Evolutionary conservation across 345 rosid genomes (phyloP).

Genomic region (Aquilaria yunnanensis): DNA sequence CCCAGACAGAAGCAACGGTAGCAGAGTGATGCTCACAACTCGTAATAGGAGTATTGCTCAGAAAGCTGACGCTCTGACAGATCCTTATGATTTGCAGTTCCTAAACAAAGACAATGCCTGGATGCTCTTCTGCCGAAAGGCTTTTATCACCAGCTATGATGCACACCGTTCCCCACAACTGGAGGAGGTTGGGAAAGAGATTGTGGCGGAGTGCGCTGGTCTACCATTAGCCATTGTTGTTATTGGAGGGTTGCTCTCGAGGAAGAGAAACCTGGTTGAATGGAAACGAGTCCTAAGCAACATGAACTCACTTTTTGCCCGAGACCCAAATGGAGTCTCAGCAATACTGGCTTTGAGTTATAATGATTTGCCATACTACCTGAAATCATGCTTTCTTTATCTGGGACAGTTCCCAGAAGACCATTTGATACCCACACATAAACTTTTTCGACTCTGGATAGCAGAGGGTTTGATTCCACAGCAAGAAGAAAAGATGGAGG

Average conservation of each 20-base stretch:
- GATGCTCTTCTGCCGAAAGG: conserved; percentile 20
- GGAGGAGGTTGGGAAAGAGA: conserved; percentile 21
- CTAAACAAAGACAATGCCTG: conserved; percentile 16
- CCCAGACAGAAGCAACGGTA: conserved; percentile 15
- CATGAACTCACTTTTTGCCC: conserved; percentile 15
- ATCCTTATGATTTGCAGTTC: conserved; percentile 14
- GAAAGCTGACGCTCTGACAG: conserved; percentile 13
- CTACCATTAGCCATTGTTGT: conserved; percentile 28
- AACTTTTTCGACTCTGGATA: conserved; percentile 21
- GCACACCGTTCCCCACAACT: conserved; percentile 12
- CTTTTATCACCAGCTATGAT: conserved; percentile 7
- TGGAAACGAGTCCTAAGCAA: conserved; percentile 22
- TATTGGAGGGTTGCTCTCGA: conserved; percentile 23
- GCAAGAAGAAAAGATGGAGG: conserved; percentile 20
- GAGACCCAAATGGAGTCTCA: conserved; percentile 18
- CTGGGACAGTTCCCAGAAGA: conserved; percentile 26
- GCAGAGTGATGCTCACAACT: conserved; percentile 20
- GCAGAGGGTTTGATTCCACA: conserved; percentile 21
- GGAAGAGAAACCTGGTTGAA: conserved; percentile 16
- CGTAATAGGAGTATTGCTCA: conserved; percentile 17
- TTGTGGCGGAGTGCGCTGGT: conserved; percentile 24
- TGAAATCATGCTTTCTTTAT: conserved; percentile 27
- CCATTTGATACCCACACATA: conserved; percentile 9
- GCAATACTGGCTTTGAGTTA: conserved; percentile 26
- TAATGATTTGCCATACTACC: conserved; percentile 19